Conservation (phyloP, 306 rosid genomes). For the Acmispon strigosus region DNA sequence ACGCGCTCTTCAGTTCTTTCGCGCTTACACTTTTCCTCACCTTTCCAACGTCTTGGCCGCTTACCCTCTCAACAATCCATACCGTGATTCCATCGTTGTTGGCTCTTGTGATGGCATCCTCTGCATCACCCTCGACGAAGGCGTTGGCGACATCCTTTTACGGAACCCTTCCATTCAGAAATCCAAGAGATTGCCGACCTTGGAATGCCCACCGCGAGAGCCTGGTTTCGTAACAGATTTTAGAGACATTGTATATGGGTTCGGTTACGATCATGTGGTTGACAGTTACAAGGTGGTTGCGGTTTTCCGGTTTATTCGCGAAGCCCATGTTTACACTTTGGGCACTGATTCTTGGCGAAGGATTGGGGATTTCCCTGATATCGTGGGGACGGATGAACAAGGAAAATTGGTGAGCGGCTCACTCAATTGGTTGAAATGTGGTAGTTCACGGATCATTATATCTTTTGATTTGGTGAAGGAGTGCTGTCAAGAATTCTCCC, state of each 20-base stretch:
- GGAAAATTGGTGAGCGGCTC: slow-evolving; percentile 29
- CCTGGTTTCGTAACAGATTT: background rate
- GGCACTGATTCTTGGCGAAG: slow-evolving; percentile 12
- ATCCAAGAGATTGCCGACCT: background rate
- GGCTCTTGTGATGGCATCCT: slow-evolving; percentile 30
- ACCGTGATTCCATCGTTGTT: background rate
- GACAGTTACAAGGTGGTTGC: slow-evolving; percentile 28
- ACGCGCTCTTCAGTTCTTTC: too few relatives aligned
- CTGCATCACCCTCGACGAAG: background rate
- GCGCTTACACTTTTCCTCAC: background rate
- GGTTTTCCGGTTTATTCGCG: background rate
- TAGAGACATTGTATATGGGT: background rate
- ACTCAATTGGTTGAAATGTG: slow-evolving; percentile 7
- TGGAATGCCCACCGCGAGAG: background rate
- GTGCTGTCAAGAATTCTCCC: slow-evolving; percentile 5
- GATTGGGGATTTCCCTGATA: slow-evolving; percentile 14
- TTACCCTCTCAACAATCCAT: background rate
- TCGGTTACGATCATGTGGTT: slow-evolving; percentile 18
- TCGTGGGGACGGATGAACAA: background rate
- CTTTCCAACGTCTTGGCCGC: background rate
- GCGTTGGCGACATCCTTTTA: background rate
- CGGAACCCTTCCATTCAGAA: slow-evolving; percentile 28
- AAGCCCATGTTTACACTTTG: slow-evolving; percentile 15
- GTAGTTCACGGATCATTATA: background rate
- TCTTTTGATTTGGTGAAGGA: slow-evolving; percentile 35